Evolutionary conservation across 305 asterid genomes (phyloP), one percentile per base, ranked within the genome.

Genomic region (Solanum hybrid): DNA sequence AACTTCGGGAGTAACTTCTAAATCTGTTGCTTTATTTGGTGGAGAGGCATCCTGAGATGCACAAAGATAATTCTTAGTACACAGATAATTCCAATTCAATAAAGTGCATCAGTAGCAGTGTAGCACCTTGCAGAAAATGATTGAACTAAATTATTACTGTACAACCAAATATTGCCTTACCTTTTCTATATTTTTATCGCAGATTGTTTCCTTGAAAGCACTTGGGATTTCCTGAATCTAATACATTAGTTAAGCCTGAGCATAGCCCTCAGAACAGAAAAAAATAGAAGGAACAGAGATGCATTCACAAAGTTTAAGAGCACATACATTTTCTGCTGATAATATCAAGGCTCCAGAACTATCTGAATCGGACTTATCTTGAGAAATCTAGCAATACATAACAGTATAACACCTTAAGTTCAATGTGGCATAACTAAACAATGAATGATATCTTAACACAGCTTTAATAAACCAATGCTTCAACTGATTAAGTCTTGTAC

Each of bases 21-120:
- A 35, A 83, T 69, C 88, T 81, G 71, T 31, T 76, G 88, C 89
- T 86, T 37, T 74, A 79, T 69, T 90, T 79, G 90, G 89, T 86
- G 91, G 91, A 89, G 93, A 91, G 88, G 64, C 87, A 31, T 92
- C 94, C 98, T 96, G 92, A 18, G 61, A 88, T 89, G 86, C 57
- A 71, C 57, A 71, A 90, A 89, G 28, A 71, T 51, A 29, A 87
- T 13, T 75, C 64, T 16, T 14, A 69, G 81, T 26, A 75, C 13
- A n/a, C 46, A 88, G 80, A 36, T 61, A 86, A 57, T 42, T 29
- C 88, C 42, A 84, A 57, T 31, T 31, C 37, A 28, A 29, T 51
- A 5, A 84, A 20, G 88, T 84, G 75, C 88, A 84, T 31, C 31
- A 51, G 46, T 51, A 36, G 86, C 31, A 51, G 26, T 22, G 73